Evolutionary conservation across 177 flowering plant species (phyloP), one percentile per base, ranked within the genome.

Genomic region (Vitis hybrid): DNA sequence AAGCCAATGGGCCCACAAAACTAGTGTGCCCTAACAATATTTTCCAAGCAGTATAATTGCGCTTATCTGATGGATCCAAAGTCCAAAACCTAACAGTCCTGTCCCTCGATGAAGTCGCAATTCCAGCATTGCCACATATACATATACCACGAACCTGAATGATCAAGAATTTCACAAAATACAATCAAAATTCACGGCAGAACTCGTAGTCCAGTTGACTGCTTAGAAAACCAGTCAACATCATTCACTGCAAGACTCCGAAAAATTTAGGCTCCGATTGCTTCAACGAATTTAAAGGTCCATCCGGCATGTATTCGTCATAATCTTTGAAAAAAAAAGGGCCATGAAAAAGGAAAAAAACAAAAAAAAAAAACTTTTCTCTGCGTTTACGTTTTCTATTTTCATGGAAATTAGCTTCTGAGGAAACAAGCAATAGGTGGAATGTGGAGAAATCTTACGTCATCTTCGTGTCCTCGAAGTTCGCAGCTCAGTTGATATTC

Each of bases 21-120:
- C 94, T 92, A 12, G 97, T 70, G 72, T 96, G 99, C 5, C 98
- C 99, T 67, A 88, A 68, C 73, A 96, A 53, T 56, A 89, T 82
- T 31, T 86, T 94, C 14, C 88, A 77, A 11, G 70, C 18, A n/a
- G 33, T 57, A 52, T 76, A 87, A 61, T 82, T 85, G 31, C 84
- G 81, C 68, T 84, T 84, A 14, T 81, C 80, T 1, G 80, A 74
- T 10, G 77, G 62, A 65, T 86, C 87, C 31, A 75, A 50, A 2
- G 87, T n/a, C 99, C 99, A 96, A 22, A 86, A 81, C 79, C 95
- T 82, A 62, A 96, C 82, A 2, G 96, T 94, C 60, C 71, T 80
- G 75, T 96, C 99, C 64, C 99, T 79, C 1, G 99, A 96, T 15
- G 99, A 90, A 6, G 97, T 89, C 0, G 97, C 99, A 52, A 94